Conservation (phyloP, 371 early-diverging fungal species). For the Mortierella sp. region DNA sequence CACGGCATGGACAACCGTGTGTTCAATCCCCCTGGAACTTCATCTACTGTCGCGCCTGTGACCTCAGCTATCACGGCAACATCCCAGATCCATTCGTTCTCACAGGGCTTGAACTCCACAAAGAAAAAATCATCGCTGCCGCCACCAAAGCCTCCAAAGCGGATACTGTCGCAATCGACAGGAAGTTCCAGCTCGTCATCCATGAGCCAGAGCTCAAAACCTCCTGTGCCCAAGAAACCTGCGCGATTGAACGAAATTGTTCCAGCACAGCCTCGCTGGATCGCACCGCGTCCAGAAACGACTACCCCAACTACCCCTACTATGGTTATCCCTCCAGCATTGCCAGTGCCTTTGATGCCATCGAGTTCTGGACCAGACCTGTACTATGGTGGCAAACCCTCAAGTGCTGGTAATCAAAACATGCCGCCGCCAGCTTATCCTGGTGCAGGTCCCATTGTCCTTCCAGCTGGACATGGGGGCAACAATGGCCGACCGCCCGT, state of each 20-base stretch:
- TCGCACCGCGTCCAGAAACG: slow-evolving; percentile 39
- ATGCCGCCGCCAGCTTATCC: neutral
- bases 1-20: slow-evolving; percentile 5
- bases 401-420: neutral
- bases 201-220: slow-evolving; percentile 36
- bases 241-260: slow-evolving; percentile 25
- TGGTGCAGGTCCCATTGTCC: neutral
- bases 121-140: slow-evolving; percentile 22
- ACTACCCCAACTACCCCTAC: neutral
- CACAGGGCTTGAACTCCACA: neutral
- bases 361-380: slow-evolving; percentile 9
- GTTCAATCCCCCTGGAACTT: neutral
- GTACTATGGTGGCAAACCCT: slow-evolving; percentile 14
- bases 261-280: slow-evolving; percentile 33
- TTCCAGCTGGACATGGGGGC: neutral
- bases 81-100: neutral
- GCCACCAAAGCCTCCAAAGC: slow-evolving; percentile 52
- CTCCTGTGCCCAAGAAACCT: slow-evolving; percentile 52
- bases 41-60: neutral
- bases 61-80: neutral
- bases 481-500: slow-evolving; percentile 14
- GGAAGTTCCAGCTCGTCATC: slow-evolving; percentile 49
- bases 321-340: slow-evolving; percentile 1
- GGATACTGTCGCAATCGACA: slow-evolving; percentile 48
- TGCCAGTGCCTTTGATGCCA: slow-evolving; percentile 15